A percentile compares a stretch with the other conserved stretches of the same genome.
Evolutionary conservation across 2,329 filamentous ascomycete species (phyloP).

Genomic region (Monosporascus sp.): DNA sequence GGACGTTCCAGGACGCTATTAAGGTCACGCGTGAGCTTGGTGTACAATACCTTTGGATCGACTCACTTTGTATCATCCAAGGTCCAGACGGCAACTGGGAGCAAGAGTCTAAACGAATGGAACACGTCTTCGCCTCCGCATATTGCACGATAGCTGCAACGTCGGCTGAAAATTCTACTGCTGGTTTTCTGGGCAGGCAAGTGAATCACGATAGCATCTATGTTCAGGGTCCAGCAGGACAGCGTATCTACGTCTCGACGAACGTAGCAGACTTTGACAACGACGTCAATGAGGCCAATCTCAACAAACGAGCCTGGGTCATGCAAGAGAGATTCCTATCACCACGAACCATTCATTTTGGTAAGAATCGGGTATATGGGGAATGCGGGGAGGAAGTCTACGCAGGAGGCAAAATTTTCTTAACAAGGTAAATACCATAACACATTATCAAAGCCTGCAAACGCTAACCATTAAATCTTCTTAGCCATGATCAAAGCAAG

Average conservation of each 20-base stretch:
- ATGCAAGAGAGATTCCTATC: constrained; percentile 4
- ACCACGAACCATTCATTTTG: constrained; percentile 2
- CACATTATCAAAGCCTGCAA: too few species aligned
- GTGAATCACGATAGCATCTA: too few species aligned
- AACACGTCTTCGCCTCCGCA: too few species aligned
- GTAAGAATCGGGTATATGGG: not conserved
- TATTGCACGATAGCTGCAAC: too few species aligned
- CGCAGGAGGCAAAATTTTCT: constrained; percentile 1
- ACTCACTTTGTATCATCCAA: not conserved
- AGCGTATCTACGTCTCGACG: not conserved
- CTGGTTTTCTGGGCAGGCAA: too few species aligned
- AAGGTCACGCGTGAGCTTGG: not conserved
- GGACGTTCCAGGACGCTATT: too few species aligned
- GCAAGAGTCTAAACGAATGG: not conserved
- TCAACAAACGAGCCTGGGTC: constrained; percentile 2
- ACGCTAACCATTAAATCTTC: too few species aligned
- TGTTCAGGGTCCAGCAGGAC: too few species aligned
- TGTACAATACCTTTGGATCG: not conserved
- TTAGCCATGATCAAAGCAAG: too few species aligned
- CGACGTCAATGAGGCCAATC: not conserved
- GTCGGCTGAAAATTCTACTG: too few species aligned
- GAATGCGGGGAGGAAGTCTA: constrained; percentile 2
- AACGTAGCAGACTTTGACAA: constrained; percentile 1
- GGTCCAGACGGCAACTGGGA: not conserved
- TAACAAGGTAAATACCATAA: not conserved